A percentile compares a stretch with the other conserved stretches of the same genome.
Evolutionary conservation across 805 yeast species (phyloP).

Genomic region (Spathaspora hagerdaliae): DNA sequence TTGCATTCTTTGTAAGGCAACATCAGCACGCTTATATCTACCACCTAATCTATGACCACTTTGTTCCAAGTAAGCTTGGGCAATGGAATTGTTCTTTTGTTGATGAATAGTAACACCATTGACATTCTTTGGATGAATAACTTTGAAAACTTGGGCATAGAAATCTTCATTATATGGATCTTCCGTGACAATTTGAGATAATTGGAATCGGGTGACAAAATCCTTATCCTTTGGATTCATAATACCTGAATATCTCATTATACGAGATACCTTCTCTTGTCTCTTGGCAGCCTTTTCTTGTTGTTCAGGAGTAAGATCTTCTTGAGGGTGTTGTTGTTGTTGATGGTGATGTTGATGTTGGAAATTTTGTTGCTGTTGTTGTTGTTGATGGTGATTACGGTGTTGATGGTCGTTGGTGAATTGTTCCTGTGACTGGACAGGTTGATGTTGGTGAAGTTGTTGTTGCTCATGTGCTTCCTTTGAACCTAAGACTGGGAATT

Average conservation of each 20-base stretch:
- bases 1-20: constrained; percentile 95
- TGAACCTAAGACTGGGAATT: constrained; percentile 54
- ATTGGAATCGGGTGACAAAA: constrained; percentile 88
- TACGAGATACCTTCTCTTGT: constrained; percentile 70
- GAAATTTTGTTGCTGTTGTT: constrained; percentile 10
- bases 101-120: constrained; percentile 27
- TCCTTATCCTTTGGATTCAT: constrained; percentile 98
- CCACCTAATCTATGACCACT: constrained; percentile 91
- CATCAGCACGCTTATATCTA: constrained; percentile 76
- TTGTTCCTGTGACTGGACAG: constrained; percentile 7
- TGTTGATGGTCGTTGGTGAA: not conserved
- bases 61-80: constrained; percentile 86
- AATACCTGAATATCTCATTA: constrained; percentile 80
- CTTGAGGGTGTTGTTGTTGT: constrained; percentile 13
- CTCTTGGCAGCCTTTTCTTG: constrained; percentile 62
- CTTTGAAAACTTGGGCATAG: constrained; percentile 87
- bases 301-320: constrained; percentile 64
- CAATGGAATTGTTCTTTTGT: constrained; percentile 72
- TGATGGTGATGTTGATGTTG: constrained; percentile 13
- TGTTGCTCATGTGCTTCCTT: constrained; percentile 23
- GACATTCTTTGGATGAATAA: constrained; percentile 39
- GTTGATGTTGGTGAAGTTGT: constrained; percentile 4
- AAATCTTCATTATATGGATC: constrained; percentile 98
- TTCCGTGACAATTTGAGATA: constrained; percentile 92
- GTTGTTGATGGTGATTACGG: constrained; percentile 14